Evolutionary conservation across 495 filamentous ascomycete species (phyloP), one percentile per base, ranked within the genome.

Genomic region (Aspergillus olivimuriae): DNA sequence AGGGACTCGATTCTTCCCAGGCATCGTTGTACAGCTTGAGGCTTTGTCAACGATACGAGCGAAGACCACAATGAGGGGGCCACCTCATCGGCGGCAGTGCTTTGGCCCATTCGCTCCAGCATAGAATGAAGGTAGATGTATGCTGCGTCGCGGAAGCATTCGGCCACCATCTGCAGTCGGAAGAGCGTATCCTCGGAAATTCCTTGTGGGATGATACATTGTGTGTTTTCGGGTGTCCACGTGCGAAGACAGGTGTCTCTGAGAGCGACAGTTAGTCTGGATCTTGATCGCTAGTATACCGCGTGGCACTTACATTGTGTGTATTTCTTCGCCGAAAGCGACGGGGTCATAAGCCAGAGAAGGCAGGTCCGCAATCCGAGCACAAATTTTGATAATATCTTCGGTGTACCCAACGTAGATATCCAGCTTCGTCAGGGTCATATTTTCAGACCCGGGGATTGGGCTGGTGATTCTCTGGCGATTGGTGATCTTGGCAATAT

Each of bases 401-500:
- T 72, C 68, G 0, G 65, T 70, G 34, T 68, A 72, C 4, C 68
- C 68, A 22, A 70, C 57, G 42, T 72, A 72, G 21, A 68, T 69
- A 39, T 70, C 66, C 12, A 72, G 47, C 44, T 60, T 65, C 7
- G 57, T 62, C 36, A 56, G 38, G 2, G 47, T 57, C 16, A 62
- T 41, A 10, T 58, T 46, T 8, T 62, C 59, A 4, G 56, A 46
- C 22, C 51, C 52, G 1, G 52, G 41, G 5, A 45, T 47, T 15
- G 37, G 16, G 5, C 47, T 47, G 26, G 49, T 54, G 24, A 62
- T 55, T 12, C 49, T 48, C n/a, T 54, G 58, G 16, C 52, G 61
- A 31, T 63, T 68, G 42, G 57, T 69, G 43, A 72, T 61, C 14
- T 55, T 61, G 23, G 62, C 66, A 46, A 72, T 58, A 31, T 65